Base-by-base conservation (phyloP, 2,329 filamentous ascomycete genomes). In the Fusarium decemcellulare region DNA sequence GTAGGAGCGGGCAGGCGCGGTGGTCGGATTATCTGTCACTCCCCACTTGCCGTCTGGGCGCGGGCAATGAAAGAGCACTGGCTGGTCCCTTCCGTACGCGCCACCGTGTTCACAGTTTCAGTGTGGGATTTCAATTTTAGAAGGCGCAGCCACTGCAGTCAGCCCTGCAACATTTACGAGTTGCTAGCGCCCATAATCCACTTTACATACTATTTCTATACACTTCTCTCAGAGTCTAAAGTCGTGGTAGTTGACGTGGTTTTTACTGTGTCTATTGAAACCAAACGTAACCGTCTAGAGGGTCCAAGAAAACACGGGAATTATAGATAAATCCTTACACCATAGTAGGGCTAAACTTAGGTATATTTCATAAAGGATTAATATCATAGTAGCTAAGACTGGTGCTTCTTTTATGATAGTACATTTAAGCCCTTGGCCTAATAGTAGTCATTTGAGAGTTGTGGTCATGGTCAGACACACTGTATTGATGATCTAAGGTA, bases 71-170 rank as follows among this genome's bases (percentile, higher is more conserved):
- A 53, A 27, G 50, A 55, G 39, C 50, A 32, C 39, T 48, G 34
- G 18, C 58, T 70, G 66, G 68, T 55, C 48, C 65, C 44, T 69
- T 57, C 70, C 60, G 65, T 70, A 75, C 67, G 72, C 77, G 77
- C 77, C 77, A 79, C 77, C 53, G 77, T 79, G 77, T 79, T 79
- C 77, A 74, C 75, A 70, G 58, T 66, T 50, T 74, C 70, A 65
- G 52, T 48, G 34, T 59, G 57, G 39, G 15, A 48, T 18, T 43
- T 55, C 67, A 71, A 61, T 68, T 62, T 64, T 61, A 63, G 52
- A 60, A 63, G 40, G 51, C 44, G 34, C 43, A 71, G 52, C 59
- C 67, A 64, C 64, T 56, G 51, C 40, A 51, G 46, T 72, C 62
- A 62, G 63, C 68, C 72, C 67, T 68, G 71, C 54, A 60, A 60